phyloP scores from a whole-genome alignment of 108 stramenopile species.

The Skeletonema tropicum region DNA sequence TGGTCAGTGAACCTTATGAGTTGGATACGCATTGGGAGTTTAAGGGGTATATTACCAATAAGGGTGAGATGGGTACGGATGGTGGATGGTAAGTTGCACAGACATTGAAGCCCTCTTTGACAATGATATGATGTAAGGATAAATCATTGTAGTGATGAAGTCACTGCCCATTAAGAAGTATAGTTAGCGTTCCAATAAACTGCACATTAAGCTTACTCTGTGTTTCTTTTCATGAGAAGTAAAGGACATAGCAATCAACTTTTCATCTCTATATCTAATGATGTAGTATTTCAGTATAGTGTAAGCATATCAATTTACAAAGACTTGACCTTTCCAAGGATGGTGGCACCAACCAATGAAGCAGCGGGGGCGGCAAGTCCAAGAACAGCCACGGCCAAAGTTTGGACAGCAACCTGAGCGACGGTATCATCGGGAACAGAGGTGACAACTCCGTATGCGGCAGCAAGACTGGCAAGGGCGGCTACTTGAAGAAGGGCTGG shows the following conservation, averaged over 20 bases:
- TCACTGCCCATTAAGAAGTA: background rate
- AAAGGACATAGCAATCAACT: too few relatives aligned
- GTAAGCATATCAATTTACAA: conserved; percentile 23
- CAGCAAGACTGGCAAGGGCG: conserved; percentile 64
- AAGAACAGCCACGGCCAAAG: conserved; percentile 70
- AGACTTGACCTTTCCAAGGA: conserved; percentile 76
- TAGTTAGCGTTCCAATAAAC: conserved; percentile 7
- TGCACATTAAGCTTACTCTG: conserved; percentile 6
- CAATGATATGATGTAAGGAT: too few relatives aligned
- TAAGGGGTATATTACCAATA: conserved; percentile 65
- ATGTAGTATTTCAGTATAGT: background rate
- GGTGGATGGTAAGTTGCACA: conserved; percentile 84
- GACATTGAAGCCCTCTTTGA: too few relatives aligned
- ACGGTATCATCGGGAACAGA: conserved; percentile 86
- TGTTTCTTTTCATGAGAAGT: background rate
- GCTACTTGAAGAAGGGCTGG: conserved; percentile 53
- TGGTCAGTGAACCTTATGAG: conserved; percentile 90
- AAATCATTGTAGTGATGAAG: too few relatives aligned
- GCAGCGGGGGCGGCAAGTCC: conserved; percentile 68
- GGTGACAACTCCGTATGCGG: conserved; percentile 66
- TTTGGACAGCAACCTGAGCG: conserved; percentile 77
- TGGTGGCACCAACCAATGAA: conserved; percentile 68
- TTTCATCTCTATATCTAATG: too few relatives aligned
- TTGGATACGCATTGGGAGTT: conserved; percentile 81
- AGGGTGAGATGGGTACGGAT: conserved; percentile 77